A percentile compares a stretch with the other conserved stretches of the same genome.
These are phyloP conservation scores for bread wheat (Triticum aestivum) DNA, from an alignment of 176 grass and related monocot species.

Conservation along the genomic window IWGSC_CS_RefSeq_v2.1 NC_057802.1:169431242-169431741, in stretches of 20 bases:
- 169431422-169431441: neutral
- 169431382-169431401: neutral
- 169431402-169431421: neutral
- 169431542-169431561: conserved; percentile 26
- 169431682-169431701: neutral
- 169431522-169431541: conserved; percentile 13
- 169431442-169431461: neutral
- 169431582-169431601: conserved; percentile 11
- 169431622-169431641: neutral
- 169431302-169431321: neutral
- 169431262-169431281: neutral
- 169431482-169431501: neutral
- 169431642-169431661: neutral
- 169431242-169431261: neutral
- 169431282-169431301: neutral
- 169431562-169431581: neutral
- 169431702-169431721: neutral
- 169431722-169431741: neutral
- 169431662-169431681: neutral
- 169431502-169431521: neutral
- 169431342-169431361: neutral
- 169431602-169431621: neutral
- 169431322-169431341: neutral
- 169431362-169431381: neutral
- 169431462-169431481: conserved; percentile 21